phyloP scores from a whole-genome alignment of 1,139 yeast genomes.

The Arxiozyma slooffiae region DNA sequence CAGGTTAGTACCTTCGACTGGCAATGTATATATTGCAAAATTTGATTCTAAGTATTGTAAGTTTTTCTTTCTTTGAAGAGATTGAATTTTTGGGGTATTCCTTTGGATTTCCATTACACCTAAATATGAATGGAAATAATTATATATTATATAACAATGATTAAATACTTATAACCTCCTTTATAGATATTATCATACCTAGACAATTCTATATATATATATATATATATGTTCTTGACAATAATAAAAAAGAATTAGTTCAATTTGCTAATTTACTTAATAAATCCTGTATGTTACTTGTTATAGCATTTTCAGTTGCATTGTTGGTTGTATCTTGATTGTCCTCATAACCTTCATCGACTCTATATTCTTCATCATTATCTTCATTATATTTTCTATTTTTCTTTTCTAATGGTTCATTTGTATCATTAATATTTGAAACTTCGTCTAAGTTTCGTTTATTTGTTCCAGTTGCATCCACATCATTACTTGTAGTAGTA shows the following conservation, averaged over 20 bases:
- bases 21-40: too few species aligned
- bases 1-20: too few species aligned
- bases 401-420: slow-evolving; percentile 1
- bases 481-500: background rate
- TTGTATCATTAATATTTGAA: background rate
- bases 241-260: slow-evolving; percentile 1
- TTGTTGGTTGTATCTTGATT: slow-evolving; percentile 4
- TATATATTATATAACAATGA: background rate
- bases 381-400: background rate
- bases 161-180: background rate
- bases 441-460: background rate
- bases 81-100: too few species aligned
- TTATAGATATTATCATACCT: background rate
- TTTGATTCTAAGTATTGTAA: too few species aligned
- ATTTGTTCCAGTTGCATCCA: background rate
- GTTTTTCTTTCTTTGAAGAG: too few species aligned
- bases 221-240: background rate
- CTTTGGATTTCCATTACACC: too few species aligned
- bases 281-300: slow-evolving; percentile 29
- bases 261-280: slow-evolving; percentile 29
- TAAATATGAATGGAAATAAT: too few species aligned
- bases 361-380: background rate
- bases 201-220: background rate
- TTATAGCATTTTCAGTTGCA: slow-evolving; percentile 11
- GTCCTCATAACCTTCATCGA: background rate